Evolutionary conservation across 495 filamentous ascomycete genomes (phyloP).

Genomic region (Chaetomium cochliodes): DNA sequence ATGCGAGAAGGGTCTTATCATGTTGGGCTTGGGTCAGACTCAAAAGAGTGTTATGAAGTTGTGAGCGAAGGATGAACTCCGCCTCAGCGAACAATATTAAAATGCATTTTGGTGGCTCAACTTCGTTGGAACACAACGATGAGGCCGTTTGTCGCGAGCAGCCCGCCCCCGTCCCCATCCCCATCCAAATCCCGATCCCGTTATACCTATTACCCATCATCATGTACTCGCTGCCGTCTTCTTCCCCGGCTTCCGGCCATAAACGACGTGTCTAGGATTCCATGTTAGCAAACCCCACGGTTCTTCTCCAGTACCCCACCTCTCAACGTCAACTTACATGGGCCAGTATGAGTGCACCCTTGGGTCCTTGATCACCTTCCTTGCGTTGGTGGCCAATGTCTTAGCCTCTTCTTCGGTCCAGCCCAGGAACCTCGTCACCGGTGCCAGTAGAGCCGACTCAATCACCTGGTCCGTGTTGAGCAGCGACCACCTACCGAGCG

Average conservation of each 20-base stretch:
- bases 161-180: no score
- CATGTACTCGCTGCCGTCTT: no score
- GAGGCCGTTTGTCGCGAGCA: no score
- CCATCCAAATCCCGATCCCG: no score
- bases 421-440: neutral
- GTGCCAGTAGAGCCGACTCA: neutral
- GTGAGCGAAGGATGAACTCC: no score
- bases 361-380: neutral
- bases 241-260: neutral
- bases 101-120: no score
- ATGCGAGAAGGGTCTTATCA: neutral
- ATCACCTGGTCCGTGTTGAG: neutral
- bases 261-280: neutral
- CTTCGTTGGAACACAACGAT: no score
- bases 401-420: neutral
- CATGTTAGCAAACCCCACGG: neutral
- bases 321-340: neutral
- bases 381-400: neutral
- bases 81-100: no score
- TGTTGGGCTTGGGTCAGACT: no score
- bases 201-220: no score
- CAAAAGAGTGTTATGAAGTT: no score
- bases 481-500: conserved; percentile 48
- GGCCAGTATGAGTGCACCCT: conserved; percentile 3
- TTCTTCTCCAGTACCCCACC: neutral